Conservation (phyloP, 1,284 basidiomycete genomes). For the Ceratobasidium sp. region DNA sequence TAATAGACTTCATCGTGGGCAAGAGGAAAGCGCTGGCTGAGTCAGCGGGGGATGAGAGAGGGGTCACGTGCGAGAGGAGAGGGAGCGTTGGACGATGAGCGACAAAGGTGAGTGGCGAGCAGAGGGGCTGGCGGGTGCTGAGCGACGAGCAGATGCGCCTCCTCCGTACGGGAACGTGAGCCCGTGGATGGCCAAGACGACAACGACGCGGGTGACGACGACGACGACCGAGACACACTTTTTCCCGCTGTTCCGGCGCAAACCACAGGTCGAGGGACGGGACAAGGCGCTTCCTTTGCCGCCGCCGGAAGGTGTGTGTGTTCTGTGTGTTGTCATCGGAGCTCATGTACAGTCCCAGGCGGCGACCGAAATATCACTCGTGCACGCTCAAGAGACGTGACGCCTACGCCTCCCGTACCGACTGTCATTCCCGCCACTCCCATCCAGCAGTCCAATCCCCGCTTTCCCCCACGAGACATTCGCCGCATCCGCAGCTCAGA, state of each 20-base stretch:
- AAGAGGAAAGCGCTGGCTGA: background rate
- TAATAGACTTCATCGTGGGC: slow-evolving; percentile 77
- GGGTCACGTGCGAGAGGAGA: background rate
- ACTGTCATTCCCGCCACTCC: slow-evolving; percentile 23
- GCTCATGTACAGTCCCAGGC: no score
- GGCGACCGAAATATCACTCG: slow-evolving; percentile 18
- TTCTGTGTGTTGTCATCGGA: background rate
- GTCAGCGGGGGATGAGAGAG: background rate
- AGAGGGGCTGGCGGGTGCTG: background rate
- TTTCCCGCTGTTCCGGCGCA: slow-evolving; percentile 31
- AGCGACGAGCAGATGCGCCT: slow-evolving; percentile 6
- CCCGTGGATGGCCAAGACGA: slow-evolving; percentile 32
- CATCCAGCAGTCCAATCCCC: background rate
- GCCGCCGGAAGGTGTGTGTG: slow-evolving; percentile 8
- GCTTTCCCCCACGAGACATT: slow-evolving; percentile 9
- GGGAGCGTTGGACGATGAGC: slow-evolving; percentile 27
- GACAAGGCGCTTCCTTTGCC: slow-evolving; percentile 33
- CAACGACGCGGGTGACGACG: slow-evolving; percentile 31
- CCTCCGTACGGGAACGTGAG: slow-evolving; percentile 18
- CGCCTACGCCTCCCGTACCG: slow-evolving; percentile 14
- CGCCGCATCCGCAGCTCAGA: slow-evolving; percentile 20
- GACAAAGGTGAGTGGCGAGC: slow-evolving; percentile 22
- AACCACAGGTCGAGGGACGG: background rate
- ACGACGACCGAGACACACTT: slow-evolving; percentile 33
- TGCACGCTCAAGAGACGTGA: slow-evolving; percentile 7